Percentiles rank a stretch among this genome's conserved stretches.
These are phyloP conservation scores for Phlyctochytrium arcticum DNA, from an alignment of 192 early-diverging fungal genomes.

Conservation along the genomic window DNA sequence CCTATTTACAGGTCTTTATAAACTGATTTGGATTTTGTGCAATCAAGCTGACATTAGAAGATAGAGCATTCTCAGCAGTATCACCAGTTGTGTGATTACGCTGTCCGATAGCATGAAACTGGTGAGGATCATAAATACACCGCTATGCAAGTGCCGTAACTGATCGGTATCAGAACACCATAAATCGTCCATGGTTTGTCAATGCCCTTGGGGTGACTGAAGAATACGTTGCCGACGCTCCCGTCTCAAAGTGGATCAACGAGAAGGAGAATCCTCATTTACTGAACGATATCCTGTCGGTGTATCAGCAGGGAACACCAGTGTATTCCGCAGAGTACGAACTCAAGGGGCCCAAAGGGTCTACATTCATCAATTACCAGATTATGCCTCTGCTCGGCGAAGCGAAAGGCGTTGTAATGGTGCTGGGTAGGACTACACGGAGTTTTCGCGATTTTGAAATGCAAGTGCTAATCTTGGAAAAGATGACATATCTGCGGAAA, in stretches of 20 bases:
- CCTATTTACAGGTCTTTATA: conserved; percentile 26
- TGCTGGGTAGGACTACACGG: conserved; percentile 24
- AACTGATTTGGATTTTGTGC: not conserved
- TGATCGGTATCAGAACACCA: conserved; percentile 24
- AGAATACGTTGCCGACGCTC: conserved; percentile 25
- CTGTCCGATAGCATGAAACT: conserved; percentile 12
- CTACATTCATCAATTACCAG: conserved; percentile 39
- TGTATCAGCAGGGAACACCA: conserved; percentile 17
- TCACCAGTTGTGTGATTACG: conserved; percentile 52
- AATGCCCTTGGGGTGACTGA: conserved; percentile 31
- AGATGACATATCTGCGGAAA: conserved; percentile 51
- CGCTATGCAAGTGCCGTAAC: no score
- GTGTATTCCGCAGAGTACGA: conserved; percentile 32
- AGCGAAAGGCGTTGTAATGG: conserved; percentile 45
- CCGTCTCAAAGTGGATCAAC: conserved; percentile 36
- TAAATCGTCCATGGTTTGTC: conserved; percentile 34
- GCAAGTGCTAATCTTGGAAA: no score
- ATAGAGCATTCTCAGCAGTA: conserved; percentile 35
- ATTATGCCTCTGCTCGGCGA: conserved; percentile 36
- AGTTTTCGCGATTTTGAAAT: no score
- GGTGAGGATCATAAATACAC: not conserved
- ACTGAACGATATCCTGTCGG: conserved; percentile 39
- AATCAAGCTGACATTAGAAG: no score
- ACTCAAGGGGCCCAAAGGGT: conserved; percentile 27
- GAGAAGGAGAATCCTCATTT: conserved; percentile 28